Evolutionary conservation across 805 yeast species (phyloP).

Genomic region (Candida nitratophila): DNA sequence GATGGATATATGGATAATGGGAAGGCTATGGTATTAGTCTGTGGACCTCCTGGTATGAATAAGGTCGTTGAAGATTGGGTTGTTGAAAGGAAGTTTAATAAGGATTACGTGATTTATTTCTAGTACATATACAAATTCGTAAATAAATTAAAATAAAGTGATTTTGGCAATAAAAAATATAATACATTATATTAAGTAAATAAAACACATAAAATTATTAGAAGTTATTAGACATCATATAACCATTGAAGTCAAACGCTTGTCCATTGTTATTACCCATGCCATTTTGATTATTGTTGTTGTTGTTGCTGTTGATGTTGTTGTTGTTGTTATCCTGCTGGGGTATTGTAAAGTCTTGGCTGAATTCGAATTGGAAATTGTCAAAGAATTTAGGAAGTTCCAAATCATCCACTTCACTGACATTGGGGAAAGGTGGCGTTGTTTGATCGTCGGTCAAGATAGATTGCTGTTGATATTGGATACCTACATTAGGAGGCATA

Average conservation of each 20-base stretch:
- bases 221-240: background rate
- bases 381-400: slow-evolving; percentile 2
- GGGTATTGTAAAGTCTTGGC: background rate
- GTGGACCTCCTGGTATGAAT: slow-evolving; percentile 43
- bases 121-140: slow-evolving; percentile 1
- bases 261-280: background rate
- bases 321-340: no score
- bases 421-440: no score
- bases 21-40: slow-evolving; percentile 33
- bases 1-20: slow-evolving; percentile 11
- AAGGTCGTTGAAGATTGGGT: slow-evolving; percentile 11
- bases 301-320: no score
- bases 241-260: background rate
- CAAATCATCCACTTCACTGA: slow-evolving; percentile 1
- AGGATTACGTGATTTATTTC: slow-evolving; percentile 15
- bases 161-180: no score
- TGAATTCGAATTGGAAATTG: slow-evolving; percentile 2
- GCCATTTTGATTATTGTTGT: no score
- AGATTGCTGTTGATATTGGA: no score
- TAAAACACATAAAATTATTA: no score
- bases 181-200: no score
- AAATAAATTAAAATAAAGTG: no score
- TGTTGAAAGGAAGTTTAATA: slow-evolving; percentile 5
- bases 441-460: no score
- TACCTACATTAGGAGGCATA: no score